Evolutionary conservation across 1,284 basidiomycete species (phyloP).

Genomic region (Ustilago crameri): DNA sequence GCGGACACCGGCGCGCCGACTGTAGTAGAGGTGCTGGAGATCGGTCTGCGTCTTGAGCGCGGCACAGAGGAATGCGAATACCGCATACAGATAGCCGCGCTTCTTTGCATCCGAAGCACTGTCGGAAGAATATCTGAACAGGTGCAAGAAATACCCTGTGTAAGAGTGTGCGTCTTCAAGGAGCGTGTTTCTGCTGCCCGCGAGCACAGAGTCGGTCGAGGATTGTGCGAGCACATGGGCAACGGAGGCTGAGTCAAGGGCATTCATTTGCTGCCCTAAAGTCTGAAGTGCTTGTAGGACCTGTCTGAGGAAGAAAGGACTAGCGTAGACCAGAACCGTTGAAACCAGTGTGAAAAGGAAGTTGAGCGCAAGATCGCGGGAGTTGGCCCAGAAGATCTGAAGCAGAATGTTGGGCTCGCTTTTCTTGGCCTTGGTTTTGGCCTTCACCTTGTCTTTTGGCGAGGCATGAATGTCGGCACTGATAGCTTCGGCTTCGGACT

Average conservation of each 20-base stretch:
- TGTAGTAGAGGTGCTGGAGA: constrained; percentile 81
- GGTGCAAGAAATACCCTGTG: constrained; percentile 5
- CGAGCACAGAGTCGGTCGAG: not conserved
- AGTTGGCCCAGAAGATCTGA: constrained; percentile 41
- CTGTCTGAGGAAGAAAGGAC: constrained; percentile 52
- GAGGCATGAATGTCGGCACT: constrained; percentile 2
- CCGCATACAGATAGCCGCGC: constrained; percentile 46
- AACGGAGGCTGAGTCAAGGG: not conserved
- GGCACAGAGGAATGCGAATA: constrained; percentile 34
- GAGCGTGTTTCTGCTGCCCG: not conserved
- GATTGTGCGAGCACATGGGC: constrained; percentile 1
- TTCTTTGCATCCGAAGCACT: constrained; percentile 15
- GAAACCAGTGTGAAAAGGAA: constrained; percentile 50
- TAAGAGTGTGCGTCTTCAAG: not conserved
- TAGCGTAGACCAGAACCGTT: constrained; percentile 31
- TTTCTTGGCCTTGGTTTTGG: constrained; percentile 33
- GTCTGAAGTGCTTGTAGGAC: constrained; percentile 37
- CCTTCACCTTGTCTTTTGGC: not conserved
- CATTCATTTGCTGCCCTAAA: not conserved
- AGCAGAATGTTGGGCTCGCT: constrained; percentile 24
- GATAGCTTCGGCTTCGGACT: constrained; percentile 9
- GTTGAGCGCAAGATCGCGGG: constrained; percentile 41
- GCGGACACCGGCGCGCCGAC: constrained; percentile 75
- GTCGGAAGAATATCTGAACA: constrained; percentile 1
- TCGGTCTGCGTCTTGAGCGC: constrained; percentile 70